Evolutionary conservation across 1,284 basidiomycete genomes (phyloP), one percentile per base, ranked within the genome.

Genomic region (Lentinula novae-zelandiae): DNA sequence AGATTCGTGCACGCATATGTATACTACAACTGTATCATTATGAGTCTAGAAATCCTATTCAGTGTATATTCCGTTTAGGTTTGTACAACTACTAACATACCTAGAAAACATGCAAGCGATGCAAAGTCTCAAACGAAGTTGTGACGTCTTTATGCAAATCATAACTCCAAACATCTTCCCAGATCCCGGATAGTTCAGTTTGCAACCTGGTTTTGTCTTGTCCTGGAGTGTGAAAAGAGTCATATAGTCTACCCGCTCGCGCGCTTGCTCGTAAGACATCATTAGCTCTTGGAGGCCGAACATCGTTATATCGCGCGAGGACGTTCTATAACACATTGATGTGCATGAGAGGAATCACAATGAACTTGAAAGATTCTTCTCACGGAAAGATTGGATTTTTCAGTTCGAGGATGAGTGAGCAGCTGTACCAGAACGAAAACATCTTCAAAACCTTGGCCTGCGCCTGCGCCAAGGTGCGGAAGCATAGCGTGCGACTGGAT

Each of bases 391-490:
- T 82, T 83, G n/a, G 67, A 64, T 12, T 67, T 60, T 20, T 72
- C 76, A 5, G 81, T 78, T 60, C 73, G 68, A 1, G 81, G 76
- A 64, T 82, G 78, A 2, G 70, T 66, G 2, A 89, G 77, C 8
- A 88, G 72, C 27, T 74, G 70, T 49, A 77, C 77, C 12, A 88
- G 72, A 9, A 82, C 69, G 48, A 79, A 79, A 0, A 81, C 81
- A 64, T 87, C 85, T 66, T 88, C 86, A 50, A 87, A 76, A 0
- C 83, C 85, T 70, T 87, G 85, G 0, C 84, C 83, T 12, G 83
- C 83, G 12, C 85, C 85, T 87, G 85, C 13, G 82, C 82, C 82
- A 81, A 50, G 27, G 46, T 38, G 27, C 3, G 22, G 20, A 48
- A 20, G 33, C 13, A 48, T 54, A 34, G 49, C 38, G 34, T 36